Conservation (phyloP, 495 filamentous ascomycete species). For the Hypoxylon lienhwacheense region DNA sequence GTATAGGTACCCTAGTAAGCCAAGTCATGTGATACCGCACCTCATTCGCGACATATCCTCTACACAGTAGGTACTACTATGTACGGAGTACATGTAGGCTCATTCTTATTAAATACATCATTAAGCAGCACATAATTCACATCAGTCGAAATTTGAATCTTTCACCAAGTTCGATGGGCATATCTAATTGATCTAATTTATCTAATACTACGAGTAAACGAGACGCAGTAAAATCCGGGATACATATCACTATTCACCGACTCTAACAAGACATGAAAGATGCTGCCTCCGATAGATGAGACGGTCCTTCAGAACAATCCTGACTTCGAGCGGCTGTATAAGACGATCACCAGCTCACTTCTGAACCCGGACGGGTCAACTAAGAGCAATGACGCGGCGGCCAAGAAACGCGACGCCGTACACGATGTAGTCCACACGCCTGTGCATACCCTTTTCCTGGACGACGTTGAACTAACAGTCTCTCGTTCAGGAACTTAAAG, state of each 20-base stretch:
- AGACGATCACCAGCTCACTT: conserved; percentile 58
- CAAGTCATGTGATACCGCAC: conserved; percentile 31
- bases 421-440: conserved; percentile 48
- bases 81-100: too few species aligned
- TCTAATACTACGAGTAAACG: too few species aligned
- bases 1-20: neutral
- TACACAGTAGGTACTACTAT: conserved; percentile 18
- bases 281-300: conserved; percentile 68
- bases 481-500: conserved; percentile 43
- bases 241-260: too few species aligned
- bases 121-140: too few species aligned
- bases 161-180: too few species aligned
- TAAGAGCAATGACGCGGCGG: conserved; percentile 50
- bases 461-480: neutral
- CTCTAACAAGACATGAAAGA: conserved; percentile 40
- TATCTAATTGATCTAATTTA: too few species aligned
- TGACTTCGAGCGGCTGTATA: conserved; percentile 65
- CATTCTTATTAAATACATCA: too few species aligned
- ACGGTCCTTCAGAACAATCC: conserved; percentile 63
- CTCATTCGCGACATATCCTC: conserved; percentile 22
- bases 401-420: conserved; percentile 56
- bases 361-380: conserved; percentile 67
- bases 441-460: too few species aligned
- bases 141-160: too few species aligned
- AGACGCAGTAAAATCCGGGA: too few species aligned